phyloP scores from a whole-genome alignment of 2,329 filamentous ascomycete species.

The Bipolaris victoriae region DNA sequence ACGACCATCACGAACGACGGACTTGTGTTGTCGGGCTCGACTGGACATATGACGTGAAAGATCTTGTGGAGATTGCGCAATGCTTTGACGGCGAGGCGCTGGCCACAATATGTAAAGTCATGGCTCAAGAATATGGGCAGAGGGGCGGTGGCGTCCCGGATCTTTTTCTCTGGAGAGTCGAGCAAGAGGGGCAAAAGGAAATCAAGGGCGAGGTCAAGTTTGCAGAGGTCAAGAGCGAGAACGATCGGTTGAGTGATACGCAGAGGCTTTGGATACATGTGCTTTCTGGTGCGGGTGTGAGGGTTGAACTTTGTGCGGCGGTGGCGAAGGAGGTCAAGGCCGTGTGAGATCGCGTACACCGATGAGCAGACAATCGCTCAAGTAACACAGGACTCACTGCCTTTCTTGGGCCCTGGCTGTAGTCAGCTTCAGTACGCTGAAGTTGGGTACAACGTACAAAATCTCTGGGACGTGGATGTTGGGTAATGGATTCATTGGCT shows the following conservation, averaged over 20 bases:
- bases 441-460: no score
- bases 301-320: slow-evolving; percentile 79
- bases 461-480: no score
- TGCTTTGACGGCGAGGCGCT: slow-evolving; percentile 84
- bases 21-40: slow-evolving; percentile 92
- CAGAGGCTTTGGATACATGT: slow-evolving; percentile 98
- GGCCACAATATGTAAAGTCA: slow-evolving; percentile 85
- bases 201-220: slow-evolving; percentile 71
- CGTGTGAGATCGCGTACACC: slow-evolving; percentile 3
- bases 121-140: slow-evolving; percentile 92
- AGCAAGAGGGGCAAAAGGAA: slow-evolving; percentile 10
- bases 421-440: no score
- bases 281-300: slow-evolving; percentile 80
- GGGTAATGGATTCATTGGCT: no score
- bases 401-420: no score
- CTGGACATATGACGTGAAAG: slow-evolving; percentile 82
- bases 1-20: slow-evolving; percentile 68
- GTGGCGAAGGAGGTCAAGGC: slow-evolving; percentile 61
- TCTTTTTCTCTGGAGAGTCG: slow-evolving; percentile 80
- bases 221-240: slow-evolving; percentile 65
- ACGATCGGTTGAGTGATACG: slow-evolving; percentile 93
- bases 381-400: no score
- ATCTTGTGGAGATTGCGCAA: slow-evolving; percentile 76
- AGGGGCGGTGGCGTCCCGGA: slow-evolving; percentile 89
- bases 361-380: no score